phyloP scores from a whole-genome alignment of 1,284 basidiomycete genomes.

The Austroboletus novae-zelandiae region DNA sequence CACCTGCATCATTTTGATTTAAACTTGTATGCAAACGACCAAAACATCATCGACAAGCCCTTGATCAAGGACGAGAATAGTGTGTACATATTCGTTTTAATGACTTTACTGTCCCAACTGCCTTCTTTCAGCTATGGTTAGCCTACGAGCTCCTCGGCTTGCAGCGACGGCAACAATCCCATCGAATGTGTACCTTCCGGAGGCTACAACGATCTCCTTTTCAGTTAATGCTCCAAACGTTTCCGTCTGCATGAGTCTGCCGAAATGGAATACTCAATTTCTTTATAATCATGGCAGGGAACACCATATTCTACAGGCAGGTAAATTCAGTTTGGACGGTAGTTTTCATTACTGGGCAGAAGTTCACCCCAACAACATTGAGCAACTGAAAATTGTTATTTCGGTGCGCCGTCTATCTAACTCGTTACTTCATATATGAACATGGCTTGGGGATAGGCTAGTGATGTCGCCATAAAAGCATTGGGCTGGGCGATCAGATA shows the following conservation, averaged over 20 bases:
- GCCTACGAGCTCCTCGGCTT: conserved; percentile 58
- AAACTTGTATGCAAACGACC: conserved; percentile 88
- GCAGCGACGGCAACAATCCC: conserved; percentile 57
- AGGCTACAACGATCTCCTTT: conserved; percentile 69
- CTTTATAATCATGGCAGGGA: conserved; percentile 61
- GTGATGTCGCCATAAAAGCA: conserved; percentile 62
- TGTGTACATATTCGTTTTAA: conserved; percentile 12
- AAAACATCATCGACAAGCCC: conserved; percentile 92
- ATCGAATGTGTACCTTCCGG: conserved; percentile 71
- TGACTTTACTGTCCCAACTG: conserved; percentile 6
- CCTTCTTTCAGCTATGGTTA: conserved; percentile 61
- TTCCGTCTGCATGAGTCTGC: conserved; percentile 62
- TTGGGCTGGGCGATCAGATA: conserved; percentile 87
- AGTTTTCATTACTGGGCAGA: conserved; percentile 75
- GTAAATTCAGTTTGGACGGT: conserved; percentile 58
- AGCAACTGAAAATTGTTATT: conserved; percentile 73
- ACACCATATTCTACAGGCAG: conserved; percentile 60
- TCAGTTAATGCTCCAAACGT: conserved; percentile 60
- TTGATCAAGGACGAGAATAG: conserved; percentile 78
- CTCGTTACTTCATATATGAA: conserved; percentile 2
- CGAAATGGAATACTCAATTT: conserved; percentile 85
- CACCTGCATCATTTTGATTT: conserved; percentile 74
- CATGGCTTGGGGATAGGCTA: conserved; percentile 35
- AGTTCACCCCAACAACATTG: conserved; percentile 67
- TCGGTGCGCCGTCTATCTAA: conserved; percentile 44